Evolutionary conservation across 164 flowering plant species (phyloP).

Genomic region (Macadamia integrifolia): DNA sequence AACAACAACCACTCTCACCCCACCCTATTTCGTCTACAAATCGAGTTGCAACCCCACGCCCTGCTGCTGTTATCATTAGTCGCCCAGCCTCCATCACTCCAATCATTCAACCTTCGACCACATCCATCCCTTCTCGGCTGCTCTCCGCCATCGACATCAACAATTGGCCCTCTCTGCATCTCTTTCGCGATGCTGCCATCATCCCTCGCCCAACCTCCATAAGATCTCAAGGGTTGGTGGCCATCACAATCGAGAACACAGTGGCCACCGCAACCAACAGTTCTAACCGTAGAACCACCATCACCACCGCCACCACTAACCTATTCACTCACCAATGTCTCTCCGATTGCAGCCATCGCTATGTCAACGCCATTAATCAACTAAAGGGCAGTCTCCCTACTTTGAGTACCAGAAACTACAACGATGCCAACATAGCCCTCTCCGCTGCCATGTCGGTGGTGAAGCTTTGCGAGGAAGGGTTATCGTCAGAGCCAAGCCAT

Average conservation of each 20-base stretch:
- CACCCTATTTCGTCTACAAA: too few species aligned
- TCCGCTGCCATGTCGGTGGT: conserved; percentile 22
- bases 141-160: too few species aligned
- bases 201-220: too few species aligned
- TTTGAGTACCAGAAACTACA: conserved; percentile 10
- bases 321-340: not conserved
- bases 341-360: conserved; percentile 20
- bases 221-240: conserved; percentile 16
- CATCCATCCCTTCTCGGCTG: too few species aligned
- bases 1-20: too few species aligned
- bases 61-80: too few species aligned
- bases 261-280: conserved; percentile 7
- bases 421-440: conserved; percentile 14
- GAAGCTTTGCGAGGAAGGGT: conserved; percentile 19
- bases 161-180: conserved; percentile 5
- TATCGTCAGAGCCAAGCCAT: conserved; percentile 6
- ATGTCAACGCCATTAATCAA: conserved; percentile 17
- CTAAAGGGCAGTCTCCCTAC: conserved; percentile 18
- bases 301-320: not conserved
- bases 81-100: too few species aligned
- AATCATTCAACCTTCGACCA: too few species aligned
- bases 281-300: not conserved
- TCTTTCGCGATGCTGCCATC: conserved; percentile 29
- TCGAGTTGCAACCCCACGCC: too few species aligned
- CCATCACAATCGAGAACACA: conserved; percentile 12